These are phyloP conservation scores for Guyanaporus albipodus DNA, from an alignment of 768 basidiomycete genomes.

Conservation along the genomic window DNA sequence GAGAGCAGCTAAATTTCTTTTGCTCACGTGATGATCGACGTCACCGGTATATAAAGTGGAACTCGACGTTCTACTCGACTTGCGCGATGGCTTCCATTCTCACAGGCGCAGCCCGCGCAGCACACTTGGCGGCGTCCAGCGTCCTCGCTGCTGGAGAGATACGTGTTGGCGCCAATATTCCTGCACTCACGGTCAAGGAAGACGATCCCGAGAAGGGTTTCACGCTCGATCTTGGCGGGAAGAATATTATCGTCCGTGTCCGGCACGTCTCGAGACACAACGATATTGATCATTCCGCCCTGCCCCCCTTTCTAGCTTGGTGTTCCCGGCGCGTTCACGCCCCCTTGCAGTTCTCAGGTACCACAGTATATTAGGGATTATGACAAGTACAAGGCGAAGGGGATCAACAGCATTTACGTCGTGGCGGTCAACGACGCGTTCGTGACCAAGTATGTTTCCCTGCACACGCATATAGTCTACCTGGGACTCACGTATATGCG, in stretches of 20 bases:
- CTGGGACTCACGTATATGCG: not conserved
- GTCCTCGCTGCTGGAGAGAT: constrained; percentile 48
- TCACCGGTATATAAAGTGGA: constrained; percentile 2
- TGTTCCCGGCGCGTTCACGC: constrained; percentile 76
- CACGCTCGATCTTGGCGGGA: constrained; percentile 49
- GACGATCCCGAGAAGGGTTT: constrained; percentile 42
- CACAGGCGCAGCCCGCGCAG: constrained; percentile 44
- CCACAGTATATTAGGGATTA: constrained; percentile 62
- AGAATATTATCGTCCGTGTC: constrained; percentile 56
- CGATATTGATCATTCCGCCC: not conserved
- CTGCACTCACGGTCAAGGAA: constrained; percentile 55
- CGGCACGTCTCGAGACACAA: not conserved
- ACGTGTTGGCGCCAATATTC: constrained; percentile 37
- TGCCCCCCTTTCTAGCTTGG: constrained; percentile 47
- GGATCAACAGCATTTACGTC: constrained; percentile 66
- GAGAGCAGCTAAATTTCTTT: not conserved
- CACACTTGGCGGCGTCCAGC: constrained; percentile 51
- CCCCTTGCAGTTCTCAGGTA: constrained; percentile 62
- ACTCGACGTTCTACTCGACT: not conserved
- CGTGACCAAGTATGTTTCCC: constrained; percentile 45
- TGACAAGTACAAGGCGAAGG: constrained; percentile 73
- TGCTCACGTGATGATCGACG: constrained; percentile 1
- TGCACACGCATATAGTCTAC: constrained; percentile 3
- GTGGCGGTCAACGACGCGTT: constrained; percentile 79
- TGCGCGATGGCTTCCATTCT: constrained; percentile 50